phyloP scores from a whole-genome alignment of 139 green algal species.

The Micromonas commoda region DNA sequence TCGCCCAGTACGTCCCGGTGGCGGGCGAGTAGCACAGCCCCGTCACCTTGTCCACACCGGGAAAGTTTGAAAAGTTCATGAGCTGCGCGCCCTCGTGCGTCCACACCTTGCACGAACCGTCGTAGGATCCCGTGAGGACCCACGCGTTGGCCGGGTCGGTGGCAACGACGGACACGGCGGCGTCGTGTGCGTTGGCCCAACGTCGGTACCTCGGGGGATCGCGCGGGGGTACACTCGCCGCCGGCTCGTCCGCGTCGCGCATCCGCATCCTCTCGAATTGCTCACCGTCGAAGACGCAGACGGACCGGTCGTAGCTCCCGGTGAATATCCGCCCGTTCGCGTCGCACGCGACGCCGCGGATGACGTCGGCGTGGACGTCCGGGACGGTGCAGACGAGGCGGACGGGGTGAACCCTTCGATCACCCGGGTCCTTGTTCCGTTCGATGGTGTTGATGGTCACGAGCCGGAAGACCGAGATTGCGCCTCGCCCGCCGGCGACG shows the following conservation, averaged over 20 bases:
- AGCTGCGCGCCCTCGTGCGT: background rate
- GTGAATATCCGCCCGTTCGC: background rate
- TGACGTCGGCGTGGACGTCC: background rate
- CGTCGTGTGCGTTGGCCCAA: background rate
- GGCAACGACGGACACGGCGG: background rate
- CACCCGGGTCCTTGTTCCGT: background rate
- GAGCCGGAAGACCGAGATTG: too few species aligned
- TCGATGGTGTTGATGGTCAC: too few species aligned
- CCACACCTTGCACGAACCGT: background rate
- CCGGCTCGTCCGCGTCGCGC: too few species aligned
- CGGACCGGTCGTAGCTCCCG: background rate
- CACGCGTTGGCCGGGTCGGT: background rate
- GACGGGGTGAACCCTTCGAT: background rate
- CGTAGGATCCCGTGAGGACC: background rate
- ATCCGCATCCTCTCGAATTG: too few species aligned
- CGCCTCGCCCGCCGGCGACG: too few species aligned
- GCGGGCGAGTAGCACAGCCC: background rate
- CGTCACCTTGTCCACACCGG: background rate
- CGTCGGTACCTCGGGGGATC: too few species aligned
- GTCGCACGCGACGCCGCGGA: background rate
- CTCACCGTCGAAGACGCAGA: background rate
- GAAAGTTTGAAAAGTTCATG: background rate
- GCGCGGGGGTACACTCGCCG: too few species aligned
- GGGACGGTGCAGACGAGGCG: background rate
- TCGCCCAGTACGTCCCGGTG: background rate